Percentiles rank a stretch among this genome's conserved stretches.
Evolutionary conservation across 306 rosid genomes (phyloP).

Genomic region (Cercis canadensis): DNA sequence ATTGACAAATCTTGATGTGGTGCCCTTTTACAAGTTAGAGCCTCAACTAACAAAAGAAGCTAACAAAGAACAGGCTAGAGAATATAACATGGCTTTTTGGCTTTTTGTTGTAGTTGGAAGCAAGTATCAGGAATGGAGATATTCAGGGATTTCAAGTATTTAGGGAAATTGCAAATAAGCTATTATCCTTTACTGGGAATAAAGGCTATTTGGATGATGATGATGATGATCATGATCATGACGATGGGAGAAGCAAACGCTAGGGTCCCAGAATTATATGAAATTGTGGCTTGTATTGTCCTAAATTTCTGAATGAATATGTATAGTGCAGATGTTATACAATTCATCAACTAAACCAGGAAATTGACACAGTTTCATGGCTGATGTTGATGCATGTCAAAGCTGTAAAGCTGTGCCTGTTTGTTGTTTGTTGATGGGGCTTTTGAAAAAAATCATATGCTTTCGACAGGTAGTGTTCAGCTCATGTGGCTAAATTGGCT

Average conservation of each 20-base stretch:
- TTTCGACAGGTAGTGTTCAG: too few relatives aligned
- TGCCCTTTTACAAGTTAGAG: neutral
- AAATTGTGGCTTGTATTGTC: too few relatives aligned
- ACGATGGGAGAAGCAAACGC: constrained; percentile 36
- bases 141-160: constrained; percentile 72
- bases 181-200: constrained; percentile 41
- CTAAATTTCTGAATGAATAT: too few relatives aligned
- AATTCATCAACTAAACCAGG: constrained; percentile 2
- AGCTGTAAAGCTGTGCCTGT: too few relatives aligned
- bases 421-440: too few relatives aligned
- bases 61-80: neutral
- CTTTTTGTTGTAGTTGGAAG: constrained; percentile 66
- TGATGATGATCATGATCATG: constrained; percentile 40
- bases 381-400: neutral
- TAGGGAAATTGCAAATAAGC: constrained; percentile 47
- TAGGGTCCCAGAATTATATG: too few relatives aligned
- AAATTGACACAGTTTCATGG: constrained; percentile 6
- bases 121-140: constrained; percentile 88
- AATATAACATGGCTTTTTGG: neutral
- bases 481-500: too few relatives aligned
- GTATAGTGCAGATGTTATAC: neutral
- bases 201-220: constrained; percentile 38
- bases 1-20: neutral
- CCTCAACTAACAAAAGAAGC: neutral
- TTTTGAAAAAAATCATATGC: too few relatives aligned